Base-by-base conservation (phyloP, 1,284 basidiomycete species). In the Puccinia novopanici region DNA sequence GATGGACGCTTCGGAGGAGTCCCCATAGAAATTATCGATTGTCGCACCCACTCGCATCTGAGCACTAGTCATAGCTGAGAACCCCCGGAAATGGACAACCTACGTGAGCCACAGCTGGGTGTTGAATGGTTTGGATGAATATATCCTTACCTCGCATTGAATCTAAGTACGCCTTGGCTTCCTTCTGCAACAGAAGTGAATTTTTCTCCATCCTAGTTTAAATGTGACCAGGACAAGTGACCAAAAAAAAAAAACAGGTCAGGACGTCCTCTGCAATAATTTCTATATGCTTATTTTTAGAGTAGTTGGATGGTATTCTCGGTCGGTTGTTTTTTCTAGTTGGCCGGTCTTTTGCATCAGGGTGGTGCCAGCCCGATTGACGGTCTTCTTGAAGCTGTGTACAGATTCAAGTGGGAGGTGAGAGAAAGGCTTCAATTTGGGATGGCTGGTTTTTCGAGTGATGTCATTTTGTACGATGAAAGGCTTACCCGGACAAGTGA, bases 41-140 rank as follows among this genome's bases (percentile, higher is more conserved):
- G 95, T 97, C 82, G 97, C 95, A 13, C 94, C 95, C 84, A 99
- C 91, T 76, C 94, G 90, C n/a, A 92, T 90, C 86, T 99, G 96
- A 12, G 96, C 91, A 13, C 92, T 89, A 8, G 95, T 92, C 93
- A 98, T 95, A 40, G 92, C 94, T 93, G 55, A 82, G 50, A 24
- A 15, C 15, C 19, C 27, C 75, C 30, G 45, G 17, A 61, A 8
- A 59, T 12, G n/a, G 30, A 59, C 8, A 30, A 30, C 4, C 34
- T 34, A 4, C 4, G 34, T 34, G 34, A 34, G 34, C 34, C 34
- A 34, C n/a, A n/a, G n/a, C 34, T 34, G 34, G 34, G 34, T 34
- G 34, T 34, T 34, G 34, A 34, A 45, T 76, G 22, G 63, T 40
- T 42, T 50, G 45, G 73, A 65, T 81, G 30, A 30, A 24, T n/a